Base-by-base conservation (phyloP, 2,329 filamentous ascomycete genomes). In the Aschersonia sp. region DNA sequence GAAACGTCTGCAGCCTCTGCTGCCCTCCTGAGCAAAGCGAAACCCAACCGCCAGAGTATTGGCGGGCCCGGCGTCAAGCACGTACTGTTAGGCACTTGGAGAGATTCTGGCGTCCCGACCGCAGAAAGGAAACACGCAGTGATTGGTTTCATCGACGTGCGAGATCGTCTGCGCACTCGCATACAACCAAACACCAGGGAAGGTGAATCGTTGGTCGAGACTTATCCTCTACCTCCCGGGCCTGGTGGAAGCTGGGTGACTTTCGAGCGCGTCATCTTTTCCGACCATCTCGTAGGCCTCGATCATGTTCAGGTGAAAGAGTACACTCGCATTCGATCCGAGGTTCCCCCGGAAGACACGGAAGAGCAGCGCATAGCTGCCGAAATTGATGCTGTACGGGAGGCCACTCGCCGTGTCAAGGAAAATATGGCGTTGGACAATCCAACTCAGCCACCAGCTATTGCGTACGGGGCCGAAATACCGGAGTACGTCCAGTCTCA, bases 211-310 rank as follows among this genome's bases (percentile, higher is more conserved):
- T 64, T 80, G 31, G 64, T 69, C 5, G 58, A 65, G 41, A 63
- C 68, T 31, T 69, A 69, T 56, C 64, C 75, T 32, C 55, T 78
- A 4, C 77, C 77, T 1, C 71, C 74, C 2, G 78, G 77, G 0
- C 74, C 77, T 1, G 77, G 77, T 29, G 77, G 75, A 47, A 80
- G 76, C 57, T 82, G 77, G 78, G 76, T 81, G 30, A 80, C 77
- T 0, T 81, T 81, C 53, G 74, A 79, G 49, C 68, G 74, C 28
- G 69, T 81, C 31, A 70, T 78, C 29, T 81, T 82, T 54, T 72
- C 74, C 2, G 59, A 71, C 5, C 75, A 80, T 49, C 70, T 82
- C 0, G 64, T 75, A 10, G 70, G 70, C 2, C 62, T 80, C 4
- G 72, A 76, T 46, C 71, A 80, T 45, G 68, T 73, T 31, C 71